Evolutionary conservation across 2,329 filamentous ascomycete genomes (phyloP), one percentile per base, ranked within the genome.

Genomic region (Fusarium sp.): DNA sequence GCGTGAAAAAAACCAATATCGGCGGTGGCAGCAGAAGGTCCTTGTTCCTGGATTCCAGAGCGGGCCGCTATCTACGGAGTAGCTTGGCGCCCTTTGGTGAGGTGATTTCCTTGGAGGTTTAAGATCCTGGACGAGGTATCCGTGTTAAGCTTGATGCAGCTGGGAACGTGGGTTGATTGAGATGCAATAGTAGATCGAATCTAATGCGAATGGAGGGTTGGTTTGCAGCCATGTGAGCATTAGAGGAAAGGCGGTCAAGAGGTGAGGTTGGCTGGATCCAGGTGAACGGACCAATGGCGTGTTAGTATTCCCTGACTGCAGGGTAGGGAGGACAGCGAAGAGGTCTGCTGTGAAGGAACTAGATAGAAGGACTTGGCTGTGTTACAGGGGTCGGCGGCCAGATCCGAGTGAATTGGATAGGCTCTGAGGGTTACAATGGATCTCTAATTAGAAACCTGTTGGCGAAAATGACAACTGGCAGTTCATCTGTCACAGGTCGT

Each of bases 241-340:
- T 66, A 65, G 44, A 68, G 58, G 70, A 77, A 76, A 76, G 62
- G 74, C 74, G 74, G 74, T 76, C 74, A 76, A 62, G 63, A 52
- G 38, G 41, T 56, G 51, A 66, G 41, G 60, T 54, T 56, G 52
- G 44, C 41, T 56, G 25, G 31, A 29, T 25, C 23, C 33, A 62
- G 48, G 41, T 56, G 35, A 57, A 23, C 21, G 48, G 38, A 3
- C 70, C 70, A 73, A 73, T 71, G 14, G 42, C 5, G 38, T 48
- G 15, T 55, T 48, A 54, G 11, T 61, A 23, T 37, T 59, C 46
- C 19, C 41, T 33, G 21, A 37, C 70, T 73, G 42, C 70, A 73
- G 70, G 66, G 70, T 73, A 73, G 29, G 56, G 29, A 25, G 35
- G 39, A 48, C 48, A 55, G 16, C 25, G 27, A 57, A 52, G 39